Percentiles rank a stretch among this genome's conserved stretches.
phyloP scores from a whole-genome alignment of 371 early-diverging fungal genomes.

The Mucor piriformis region DNA sequence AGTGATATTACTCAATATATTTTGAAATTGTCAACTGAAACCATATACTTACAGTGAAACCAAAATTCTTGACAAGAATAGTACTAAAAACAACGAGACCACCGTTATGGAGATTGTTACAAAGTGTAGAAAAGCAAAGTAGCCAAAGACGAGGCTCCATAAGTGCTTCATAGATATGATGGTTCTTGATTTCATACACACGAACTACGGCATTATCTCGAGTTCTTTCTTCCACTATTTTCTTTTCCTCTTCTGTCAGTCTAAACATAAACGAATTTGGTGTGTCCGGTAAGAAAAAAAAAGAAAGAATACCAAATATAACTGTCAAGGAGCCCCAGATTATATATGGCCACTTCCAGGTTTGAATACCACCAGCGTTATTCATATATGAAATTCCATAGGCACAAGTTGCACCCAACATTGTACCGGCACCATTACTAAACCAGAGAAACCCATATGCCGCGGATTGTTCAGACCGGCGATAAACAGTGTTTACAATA shows the following conservation, averaged over 20 bases:
- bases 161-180: slow-evolving; percentile 27
- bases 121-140: slow-evolving; percentile 15
- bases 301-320: slow-evolving; percentile 13
- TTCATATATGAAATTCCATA: slow-evolving; percentile 27
- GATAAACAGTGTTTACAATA: slow-evolving; percentile 34
- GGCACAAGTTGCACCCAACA: slow-evolving; percentile 15
- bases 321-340: slow-evolving; percentile 27
- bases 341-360: slow-evolving; percentile 32
- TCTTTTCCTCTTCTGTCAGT: slow-evolving; percentile 31
- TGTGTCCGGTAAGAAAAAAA: slow-evolving; percentile 28
- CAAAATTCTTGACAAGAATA: slow-evolving; percentile 30
- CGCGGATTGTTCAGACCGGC: slow-evolving; percentile 39
- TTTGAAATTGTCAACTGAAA: too few relatives aligned
- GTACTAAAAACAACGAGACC: slow-evolving; percentile 36
- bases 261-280: slow-evolving; percentile 18
- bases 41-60: slow-evolving; percentile 25
- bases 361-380: slow-evolving; percentile 10
- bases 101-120: slow-evolving; percentile 34
- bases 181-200: slow-evolving; percentile 8
- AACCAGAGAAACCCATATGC: slow-evolving; percentile 14
- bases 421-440: slow-evolving; percentile 16
- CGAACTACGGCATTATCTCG: slow-evolving; percentile 30
- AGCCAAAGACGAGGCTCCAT: slow-evolving; percentile 28
- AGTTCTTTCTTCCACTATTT: slow-evolving; percentile 22
- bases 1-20: too few relatives aligned